Evolutionary conservation across 163 green algal species (phyloP).

Genomic region (Picocystis sp.): DNA sequence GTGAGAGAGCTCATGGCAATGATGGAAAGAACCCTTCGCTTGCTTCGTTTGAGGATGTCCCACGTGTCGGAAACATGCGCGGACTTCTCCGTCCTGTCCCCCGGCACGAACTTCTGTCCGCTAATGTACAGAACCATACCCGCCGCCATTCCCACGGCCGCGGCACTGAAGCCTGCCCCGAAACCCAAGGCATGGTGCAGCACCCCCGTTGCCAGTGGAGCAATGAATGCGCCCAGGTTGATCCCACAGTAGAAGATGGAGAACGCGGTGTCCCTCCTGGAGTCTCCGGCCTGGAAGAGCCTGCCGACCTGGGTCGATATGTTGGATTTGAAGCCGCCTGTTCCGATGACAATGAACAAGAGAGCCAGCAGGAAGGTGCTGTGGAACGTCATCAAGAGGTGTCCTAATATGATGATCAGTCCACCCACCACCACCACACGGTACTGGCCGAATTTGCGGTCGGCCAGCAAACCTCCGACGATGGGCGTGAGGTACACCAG

Average conservation of each 20-base stretch:
- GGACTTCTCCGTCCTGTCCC: constrained; percentile 2
- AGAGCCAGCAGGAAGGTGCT: constrained; percentile 13
- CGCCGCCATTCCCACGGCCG: constrained; percentile 8
- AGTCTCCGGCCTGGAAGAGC: constrained; percentile 9
- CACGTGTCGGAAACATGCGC: background rate
- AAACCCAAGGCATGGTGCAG: constrained; percentile 10
- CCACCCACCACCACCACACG: constrained; percentile 9
- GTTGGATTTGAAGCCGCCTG: constrained; percentile 19
- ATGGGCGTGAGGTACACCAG: constrained; percentile 17
- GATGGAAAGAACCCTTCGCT: constrained; percentile 3
- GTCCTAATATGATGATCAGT: constrained; percentile 13
- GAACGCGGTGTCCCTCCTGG: constrained; percentile 10
- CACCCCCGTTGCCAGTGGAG: constrained; percentile 12
- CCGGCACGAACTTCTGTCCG: background rate
- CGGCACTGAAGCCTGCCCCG: constrained; percentile 8
- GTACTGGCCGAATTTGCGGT: constrained; percentile 8
- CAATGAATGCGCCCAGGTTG: constrained; percentile 17
- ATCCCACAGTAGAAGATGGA: constrained; percentile 20
- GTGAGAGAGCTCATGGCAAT: constrained; percentile 3
- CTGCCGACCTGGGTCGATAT: constrained; percentile 9
- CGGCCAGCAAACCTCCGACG: constrained; percentile 10
- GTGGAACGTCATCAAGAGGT: constrained; percentile 8
- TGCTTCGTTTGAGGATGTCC: background rate
- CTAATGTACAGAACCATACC: constrained; percentile 9
- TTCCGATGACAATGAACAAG: constrained; percentile 13